phyloP scores from a whole-genome alignment of 2,329 filamentous ascomycete genomes.

The Pyrenochaeta sp. region DNA sequence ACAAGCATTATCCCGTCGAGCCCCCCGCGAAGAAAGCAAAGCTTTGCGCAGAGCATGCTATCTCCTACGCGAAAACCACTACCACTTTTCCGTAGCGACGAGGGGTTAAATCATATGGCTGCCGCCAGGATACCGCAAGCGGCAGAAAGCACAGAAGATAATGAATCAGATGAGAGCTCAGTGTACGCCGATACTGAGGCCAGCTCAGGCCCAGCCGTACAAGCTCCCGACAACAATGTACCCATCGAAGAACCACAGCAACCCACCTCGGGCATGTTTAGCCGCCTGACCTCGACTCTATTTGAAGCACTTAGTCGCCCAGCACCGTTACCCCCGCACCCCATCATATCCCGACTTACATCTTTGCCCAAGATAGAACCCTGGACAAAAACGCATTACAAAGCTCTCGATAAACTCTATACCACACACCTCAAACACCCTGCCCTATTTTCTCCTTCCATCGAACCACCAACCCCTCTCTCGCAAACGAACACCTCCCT shows the following conservation, averaged over 20 bases:
- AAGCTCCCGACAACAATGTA: slow-evolving; percentile 4
- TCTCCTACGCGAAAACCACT: slow-evolving; percentile 24
- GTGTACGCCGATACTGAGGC: slow-evolving; percentile 8
- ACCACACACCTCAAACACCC: slow-evolving; percentile 42
- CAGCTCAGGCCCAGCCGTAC: slow-evolving; percentile 9
- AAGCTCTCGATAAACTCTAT: slow-evolving; percentile 48
- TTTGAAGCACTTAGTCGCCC: slow-evolving; percentile 10
- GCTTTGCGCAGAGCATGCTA: slow-evolving; percentile 26
- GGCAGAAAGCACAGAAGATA: not conserved
- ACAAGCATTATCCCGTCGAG: slow-evolving; percentile 30
- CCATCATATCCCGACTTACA: slow-evolving; percentile 32
- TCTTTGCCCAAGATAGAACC: slow-evolving; percentile 47
- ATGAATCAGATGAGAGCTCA: slow-evolving; percentile 5
- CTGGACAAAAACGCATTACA: slow-evolving; percentile 53
- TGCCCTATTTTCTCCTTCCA: slow-evolving; percentile 40
- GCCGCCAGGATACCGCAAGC: not conserved
- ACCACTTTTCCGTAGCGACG: slow-evolving; percentile 12
- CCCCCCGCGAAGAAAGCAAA: slow-evolving; percentile 29
- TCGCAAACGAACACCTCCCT: slow-evolving; percentile 41
- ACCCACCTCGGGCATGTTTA: slow-evolving; percentile 25
- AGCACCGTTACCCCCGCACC: slow-evolving; percentile 32
- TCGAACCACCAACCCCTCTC: slow-evolving; percentile 24
- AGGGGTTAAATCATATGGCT: slow-evolving; percentile 4
- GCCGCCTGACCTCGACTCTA: slow-evolving; percentile 27
- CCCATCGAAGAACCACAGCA: slow-evolving; percentile 15